Base-by-base conservation (phyloP, 202 grass and related monocot genomes). In the Miscanthus sacchariflorus region DNA sequence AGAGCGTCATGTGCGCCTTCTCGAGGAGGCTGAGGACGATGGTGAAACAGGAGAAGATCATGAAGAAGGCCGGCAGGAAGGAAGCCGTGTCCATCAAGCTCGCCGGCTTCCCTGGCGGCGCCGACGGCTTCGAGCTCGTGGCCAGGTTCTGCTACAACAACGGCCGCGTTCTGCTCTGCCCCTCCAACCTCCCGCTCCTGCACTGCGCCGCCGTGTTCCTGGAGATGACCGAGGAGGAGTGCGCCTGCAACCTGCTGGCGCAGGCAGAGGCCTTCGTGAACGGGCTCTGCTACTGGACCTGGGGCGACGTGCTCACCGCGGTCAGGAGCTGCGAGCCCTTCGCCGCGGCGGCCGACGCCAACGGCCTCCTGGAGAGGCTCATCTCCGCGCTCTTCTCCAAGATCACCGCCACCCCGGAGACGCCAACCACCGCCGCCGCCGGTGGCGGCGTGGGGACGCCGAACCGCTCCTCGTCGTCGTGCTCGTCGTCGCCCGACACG, bases 161-260 rank as follows among this genome's bases (percentile, higher is more conserved):
- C 81, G 97, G 93, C 17, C 89, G 84, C 33, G 38, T 96, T 39
- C 83, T 79, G 43, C 86, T 96, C 50, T 80, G 78, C 44, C 91
- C 97, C 7, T 86, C 90, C 81, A 93, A 91, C 45, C 77, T 95
- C 68, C 92, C 89, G 13, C 71, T 95, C 24, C 72, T 99, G 58
- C 90, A 92, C 85, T 91, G 91, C 68, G 89, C 89, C 17, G 97
- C 94, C 38, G 65, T 89, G 64, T 93, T 91, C 76, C 50, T 99
- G 64, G 92, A 96, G 70, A 99, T 99, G 97, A 93, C 90, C 4
- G 97, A 99, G 82, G 91, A 93, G 49, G 74, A 88, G 27, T 91
- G 83, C 84, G 24, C 81, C 74, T 95, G 94, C 91, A 96, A 99
- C 80, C 97, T 99, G 5, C 87, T 95, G 2, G 82, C 82, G 2